Evolutionary conservation across 164 flowering plant species (phyloP).

Genomic region (Aristolochia contorta): DNA sequence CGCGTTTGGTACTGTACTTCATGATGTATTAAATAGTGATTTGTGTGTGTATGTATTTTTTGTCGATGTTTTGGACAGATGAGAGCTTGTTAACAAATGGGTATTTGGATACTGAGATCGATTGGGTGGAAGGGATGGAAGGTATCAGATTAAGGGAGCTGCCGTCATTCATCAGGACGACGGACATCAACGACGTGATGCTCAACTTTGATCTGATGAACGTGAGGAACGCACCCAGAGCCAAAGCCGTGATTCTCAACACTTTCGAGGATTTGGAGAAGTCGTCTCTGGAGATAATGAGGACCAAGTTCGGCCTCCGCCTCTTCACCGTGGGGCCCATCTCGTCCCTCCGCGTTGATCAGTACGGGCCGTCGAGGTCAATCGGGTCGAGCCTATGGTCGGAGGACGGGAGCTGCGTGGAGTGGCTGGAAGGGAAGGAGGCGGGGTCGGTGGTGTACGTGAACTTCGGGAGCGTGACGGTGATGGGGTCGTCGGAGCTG

Average conservation of each 20-base stretch:
- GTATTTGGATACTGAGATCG: slow-evolving; percentile 25
- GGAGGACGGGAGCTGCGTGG: slow-evolving; percentile 6
- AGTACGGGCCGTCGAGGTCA: no score
- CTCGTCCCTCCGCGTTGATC: no score
- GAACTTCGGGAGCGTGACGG: background rate
- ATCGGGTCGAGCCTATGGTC: no score
- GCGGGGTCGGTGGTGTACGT: no score
- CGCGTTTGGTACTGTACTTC: no score
- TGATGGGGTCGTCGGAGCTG: background rate
- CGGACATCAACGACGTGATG: slow-evolving; percentile 23
- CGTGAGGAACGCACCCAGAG: slow-evolving; percentile 6
- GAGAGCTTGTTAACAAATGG: slow-evolving; percentile 24
- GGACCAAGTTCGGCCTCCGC: slow-evolving; percentile 5
- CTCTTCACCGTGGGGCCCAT: slow-evolving; percentile 27
- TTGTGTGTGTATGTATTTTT: background rate
- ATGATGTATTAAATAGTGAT: no score
- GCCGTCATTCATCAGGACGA: slow-evolving; percentile 24
- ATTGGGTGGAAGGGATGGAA: slow-evolving; percentile 32
- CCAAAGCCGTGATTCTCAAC: slow-evolving; percentile 25
- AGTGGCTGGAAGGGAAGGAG: no score
- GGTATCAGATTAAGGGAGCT: slow-evolving; percentile 28
- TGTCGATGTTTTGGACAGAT: slow-evolving; percentile 13
- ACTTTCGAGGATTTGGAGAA: slow-evolving; percentile 34
- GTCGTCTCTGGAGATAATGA: slow-evolving; percentile 21
- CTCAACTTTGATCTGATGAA: slow-evolving; percentile 12